Conservation (phyloP, 2,329 filamentous ascomycete genomes). For the Shiraia sp. region DNA sequence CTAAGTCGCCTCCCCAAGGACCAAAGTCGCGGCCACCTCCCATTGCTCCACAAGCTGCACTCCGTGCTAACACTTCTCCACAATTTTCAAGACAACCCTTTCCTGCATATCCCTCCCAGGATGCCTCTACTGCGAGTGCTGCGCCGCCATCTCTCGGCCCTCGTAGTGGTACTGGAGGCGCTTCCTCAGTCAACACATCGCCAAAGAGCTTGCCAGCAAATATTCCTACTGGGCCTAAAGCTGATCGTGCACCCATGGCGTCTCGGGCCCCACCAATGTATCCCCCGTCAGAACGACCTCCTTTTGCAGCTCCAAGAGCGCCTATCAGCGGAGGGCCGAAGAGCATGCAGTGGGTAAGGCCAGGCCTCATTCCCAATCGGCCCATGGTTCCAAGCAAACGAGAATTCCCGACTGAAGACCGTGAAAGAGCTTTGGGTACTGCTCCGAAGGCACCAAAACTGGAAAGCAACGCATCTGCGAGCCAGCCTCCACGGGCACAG, state of each 20-base stretch:
- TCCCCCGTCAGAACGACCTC: conserved; percentile 30
- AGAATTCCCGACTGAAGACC: conserved; percentile 50
- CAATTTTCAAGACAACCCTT: conserved; percentile 36
- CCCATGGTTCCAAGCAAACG: conserved; percentile 50
- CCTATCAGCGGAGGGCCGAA: conserved; percentile 40
- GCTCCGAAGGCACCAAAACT: conserved; percentile 40
- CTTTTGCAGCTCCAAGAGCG: conserved; percentile 33
- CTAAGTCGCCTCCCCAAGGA: conserved; percentile 36
- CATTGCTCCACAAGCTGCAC: conserved; percentile 38
- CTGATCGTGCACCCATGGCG: conserved; percentile 36
- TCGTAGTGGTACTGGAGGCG: conserved; percentile 21
- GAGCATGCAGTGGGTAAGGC: conserved; percentile 50
- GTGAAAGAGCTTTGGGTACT: conserved; percentile 39
- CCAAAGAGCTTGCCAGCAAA: conserved; percentile 41
- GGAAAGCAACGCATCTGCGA: conserved; percentile 21
- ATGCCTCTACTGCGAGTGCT: conserved; percentile 34
- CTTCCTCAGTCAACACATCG: conserved; percentile 36
- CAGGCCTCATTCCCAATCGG: conserved; percentile 41
- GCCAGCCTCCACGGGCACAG: conserved; percentile 24
- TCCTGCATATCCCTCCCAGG: conserved; percentile 27
- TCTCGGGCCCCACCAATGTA: conserved; percentile 37
- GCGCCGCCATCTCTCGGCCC: conserved; percentile 30
- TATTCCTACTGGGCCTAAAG: conserved; percentile 48
- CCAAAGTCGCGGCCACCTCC: conserved; percentile 34
- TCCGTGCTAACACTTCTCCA: conserved; percentile 37